phyloP scores from a whole-genome alignment of 352 stramenopile genomes.

The Pythium myriotylum region DNA sequence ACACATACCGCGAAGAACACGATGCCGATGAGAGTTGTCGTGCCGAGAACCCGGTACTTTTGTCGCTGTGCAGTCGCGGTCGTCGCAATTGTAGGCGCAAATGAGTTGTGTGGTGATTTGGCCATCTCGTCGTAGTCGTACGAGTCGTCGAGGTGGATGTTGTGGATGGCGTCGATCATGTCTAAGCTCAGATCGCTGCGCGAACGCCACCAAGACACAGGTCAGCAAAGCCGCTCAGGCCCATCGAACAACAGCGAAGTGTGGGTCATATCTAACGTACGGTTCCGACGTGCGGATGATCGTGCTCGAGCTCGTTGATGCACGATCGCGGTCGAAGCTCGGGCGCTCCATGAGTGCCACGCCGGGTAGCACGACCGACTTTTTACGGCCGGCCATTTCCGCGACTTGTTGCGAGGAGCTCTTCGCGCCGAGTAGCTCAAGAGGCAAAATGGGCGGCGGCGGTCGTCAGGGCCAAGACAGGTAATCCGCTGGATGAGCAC shows the following conservation, averaged over 20 bases:
- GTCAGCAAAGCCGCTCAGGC: too few relatives aligned
- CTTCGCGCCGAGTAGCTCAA: too few relatives aligned
- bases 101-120: conserved; percentile 9
- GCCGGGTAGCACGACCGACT: neutral
- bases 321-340: conserved; percentile 3
- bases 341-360: conserved; percentile 11
- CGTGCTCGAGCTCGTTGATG: conserved; percentile 11
- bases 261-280: too few relatives aligned
- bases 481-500: too few relatives aligned
- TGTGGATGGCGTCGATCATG: conserved; percentile 10
- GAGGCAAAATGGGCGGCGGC: too few relatives aligned
- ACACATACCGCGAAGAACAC: conserved; percentile 15
- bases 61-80: conserved; percentile 4
- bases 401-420: too few relatives aligned
- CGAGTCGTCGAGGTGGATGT: neutral
- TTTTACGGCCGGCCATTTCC: neutral
- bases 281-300: conserved; percentile 6
- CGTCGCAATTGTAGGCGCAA: conserved; percentile 27
- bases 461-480: too few relatives aligned
- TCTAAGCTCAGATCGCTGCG: conserved; percentile 4
- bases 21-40: conserved; percentile 11
- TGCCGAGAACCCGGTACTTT: conserved; percentile 18
- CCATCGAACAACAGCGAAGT: too few relatives aligned
- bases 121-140: conserved; percentile 10
- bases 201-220: neutral